Evolutionary conservation across 164 flowering plant genomes (phyloP), one percentile per base, ranked within the genome.

Genomic region (Tinospora cordifolia): DNA sequence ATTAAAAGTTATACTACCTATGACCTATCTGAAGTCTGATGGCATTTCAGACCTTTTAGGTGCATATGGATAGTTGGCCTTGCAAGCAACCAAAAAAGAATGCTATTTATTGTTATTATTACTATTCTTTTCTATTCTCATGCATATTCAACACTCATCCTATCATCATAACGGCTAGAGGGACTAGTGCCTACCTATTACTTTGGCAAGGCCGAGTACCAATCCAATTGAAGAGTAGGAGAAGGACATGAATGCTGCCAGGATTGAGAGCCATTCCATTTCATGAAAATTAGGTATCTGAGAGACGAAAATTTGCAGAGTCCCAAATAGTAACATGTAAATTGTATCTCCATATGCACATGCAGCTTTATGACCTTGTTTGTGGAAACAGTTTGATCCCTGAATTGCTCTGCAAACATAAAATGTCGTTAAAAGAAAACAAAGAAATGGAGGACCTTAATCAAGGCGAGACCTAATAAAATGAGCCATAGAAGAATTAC

Each of bases 241-340:
- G 69, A 84, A 83, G 39, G 92, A 88, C 92, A 87, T 88, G 73
- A 80, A 21, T 40, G 74, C 74, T 64, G 74, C 74, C 22, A 71
- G 24, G 8, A 71, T 71, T 21, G 74, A 71, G 49, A 92, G 85
- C 95, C 93, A 89, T 41, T 54, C 81, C 83, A 86, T 89, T 74
- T 85, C 70, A 49, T 84, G 90, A 49, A 92, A 83, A 77, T 89
- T 75, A 6, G 96, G 96, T 38, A 89, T 89, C 68, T 87, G 95
- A 58, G 96, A 92, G 74, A 82, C 71, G 7, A 84, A 27, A 4
- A 89, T 69, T 78, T 92, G 90, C 57, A 86, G 44, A 12, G 68
- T 76, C 64, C 98, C 98, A 73, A 90, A 90, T 2, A 83, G 26
- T 69, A 90, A 24, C 90, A 90, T 92, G 73, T 83, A 88, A 27